Conservation (phyloP, 176 grass and related monocot genomes). For the Rhynchospora tenuis region DNA sequence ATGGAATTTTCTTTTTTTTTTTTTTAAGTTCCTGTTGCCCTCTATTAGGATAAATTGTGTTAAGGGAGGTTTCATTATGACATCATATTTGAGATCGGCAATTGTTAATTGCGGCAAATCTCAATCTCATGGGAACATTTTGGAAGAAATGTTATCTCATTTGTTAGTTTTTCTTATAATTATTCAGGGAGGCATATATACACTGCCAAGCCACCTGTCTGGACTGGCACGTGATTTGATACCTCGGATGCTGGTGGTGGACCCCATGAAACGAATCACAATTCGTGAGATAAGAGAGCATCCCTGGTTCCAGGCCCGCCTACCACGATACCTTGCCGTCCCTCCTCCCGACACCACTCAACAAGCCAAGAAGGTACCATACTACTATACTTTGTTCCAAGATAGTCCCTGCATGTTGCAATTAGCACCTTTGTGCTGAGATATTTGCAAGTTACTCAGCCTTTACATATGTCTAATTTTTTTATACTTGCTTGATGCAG, state of each 20-base stretch:
- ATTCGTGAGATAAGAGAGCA: conserved; percentile 79
- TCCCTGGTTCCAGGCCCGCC: conserved; percentile 58
- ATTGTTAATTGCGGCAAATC: not conserved
- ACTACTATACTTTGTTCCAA: too few species aligned
- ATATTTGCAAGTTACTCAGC: not conserved
- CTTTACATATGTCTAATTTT: not conserved
- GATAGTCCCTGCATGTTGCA: not conserved
- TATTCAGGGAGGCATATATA: conserved; percentile 81
- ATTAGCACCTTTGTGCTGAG: not conserved
- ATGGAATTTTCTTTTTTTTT: not conserved
- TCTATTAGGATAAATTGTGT: not conserved
- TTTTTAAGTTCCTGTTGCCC: not conserved
- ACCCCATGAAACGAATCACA: conserved; percentile 82
- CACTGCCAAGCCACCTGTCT: conserved; percentile 77
- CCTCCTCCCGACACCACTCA: conserved; percentile 69
- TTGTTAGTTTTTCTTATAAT: conserved; percentile 14
- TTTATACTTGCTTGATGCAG: conserved; percentile 31
- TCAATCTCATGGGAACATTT: conserved; percentile 16
- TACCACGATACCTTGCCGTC: conserved; percentile 66
- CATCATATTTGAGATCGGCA: not conserved
- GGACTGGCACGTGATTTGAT: conserved; percentile 65
- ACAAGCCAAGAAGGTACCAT: conserved; percentile 68
- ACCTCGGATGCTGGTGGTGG: conserved; percentile 73
- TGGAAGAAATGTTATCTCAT: not conserved
- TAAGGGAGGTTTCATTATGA: not conserved